Evolutionary conservation across 2,329 filamentous ascomycete genomes (phyloP), one percentile per base, ranked within the genome.

Genomic region (Tolypocladium sp.): DNA sequence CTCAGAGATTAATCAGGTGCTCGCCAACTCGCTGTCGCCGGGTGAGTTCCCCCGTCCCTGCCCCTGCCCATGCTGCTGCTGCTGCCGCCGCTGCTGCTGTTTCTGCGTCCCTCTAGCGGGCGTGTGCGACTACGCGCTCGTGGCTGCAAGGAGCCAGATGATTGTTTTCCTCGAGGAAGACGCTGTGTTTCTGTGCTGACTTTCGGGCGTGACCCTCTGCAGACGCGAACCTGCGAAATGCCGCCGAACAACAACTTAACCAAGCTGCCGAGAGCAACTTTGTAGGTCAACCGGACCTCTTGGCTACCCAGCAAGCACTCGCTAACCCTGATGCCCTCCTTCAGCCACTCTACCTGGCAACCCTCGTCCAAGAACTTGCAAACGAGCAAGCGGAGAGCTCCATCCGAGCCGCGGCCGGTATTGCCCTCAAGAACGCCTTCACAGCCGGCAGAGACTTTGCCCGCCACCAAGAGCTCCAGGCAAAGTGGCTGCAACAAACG

Each of bases 381-480:
- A 96, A 97, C 77, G 93, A 97, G 71, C 83, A 85, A 67, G 87
- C 89, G 66, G 82, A 90, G 71, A 84, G 89, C 65, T 85, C 91
- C 72, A 94, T 97, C 72, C 89, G 94, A 82, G 89, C 91, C 67
- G 93, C 94, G 67, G 94, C 94, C 69, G 94, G 92, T 85, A 85
- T 99, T 68, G 93, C 94, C 67, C 82, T 99, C 71, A 99, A 99
- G 80, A 99, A 99, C 82, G 90, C 94, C 70, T 97, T 99, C 80
- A 91, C 91, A 71, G 90, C 92, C 70, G 25, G 46, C 25, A 89
- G 94, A 81, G 94, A 99, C 76, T 88, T 88, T 70, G 80, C 86
- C 70, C 89, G 92, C 71, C 87, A 96, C 77, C 88, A 90, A 71
- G 90, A 95, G 73, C 85, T 97, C 60, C 94, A 97, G 79, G 83